These are phyloP conservation scores for Fusarium fujikuroi DNA, from an alignment of 2,329 filamentous ascomycete species.

Conservation along the genomic window DNA sequence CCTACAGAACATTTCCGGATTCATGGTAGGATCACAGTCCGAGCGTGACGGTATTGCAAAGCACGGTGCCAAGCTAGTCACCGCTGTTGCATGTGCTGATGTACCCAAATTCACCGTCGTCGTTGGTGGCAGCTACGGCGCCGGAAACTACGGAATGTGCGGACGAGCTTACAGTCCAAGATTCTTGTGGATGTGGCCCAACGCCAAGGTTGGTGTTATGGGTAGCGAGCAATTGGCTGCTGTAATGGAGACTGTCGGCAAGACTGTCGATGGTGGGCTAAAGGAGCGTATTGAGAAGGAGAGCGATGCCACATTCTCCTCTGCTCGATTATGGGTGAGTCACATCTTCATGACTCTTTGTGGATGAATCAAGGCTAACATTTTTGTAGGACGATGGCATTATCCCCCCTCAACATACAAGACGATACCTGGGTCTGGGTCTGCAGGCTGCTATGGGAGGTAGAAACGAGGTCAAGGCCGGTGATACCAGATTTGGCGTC, in stretches of 20 bases:
- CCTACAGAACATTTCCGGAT: constrained; percentile 95
- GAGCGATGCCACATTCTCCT: constrained; percentile 89
- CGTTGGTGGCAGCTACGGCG: constrained; percentile 91
- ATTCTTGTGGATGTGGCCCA: constrained; percentile 97
- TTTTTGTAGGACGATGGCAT: constrained; percentile 77
- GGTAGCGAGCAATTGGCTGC: constrained; percentile 89
- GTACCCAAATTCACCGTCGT: constrained; percentile 98
- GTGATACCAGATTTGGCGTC: constrained; percentile 78
- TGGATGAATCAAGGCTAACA: constrained; percentile 1
- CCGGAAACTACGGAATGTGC: constrained; percentile 99
- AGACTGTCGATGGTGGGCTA: constrained; percentile 81
- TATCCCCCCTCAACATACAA: constrained; percentile 80
- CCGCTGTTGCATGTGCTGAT: constrained; percentile 90
- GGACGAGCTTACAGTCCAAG: constrained; percentile 91
- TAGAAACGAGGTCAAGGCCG: constrained; percentile 68
- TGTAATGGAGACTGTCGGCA: constrained; percentile 95
- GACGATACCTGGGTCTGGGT: constrained; percentile 77
- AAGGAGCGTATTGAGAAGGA: constrained; percentile 88
- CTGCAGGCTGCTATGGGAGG: constrained; percentile 77
- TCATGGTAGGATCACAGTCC: constrained; percentile 96
- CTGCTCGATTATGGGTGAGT: constrained; percentile 85
- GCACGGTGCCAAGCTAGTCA: constrained; percentile 96
- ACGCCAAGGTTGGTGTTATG: constrained; percentile 97
- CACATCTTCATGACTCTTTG: background rate
- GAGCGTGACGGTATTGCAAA: constrained; percentile 97